Evolutionary conservation across 495 filamentous ascomycete genomes (phyloP), one percentile per base, ranked within the genome.

Genomic region (Parathielavia hyrcaniae): DNA sequence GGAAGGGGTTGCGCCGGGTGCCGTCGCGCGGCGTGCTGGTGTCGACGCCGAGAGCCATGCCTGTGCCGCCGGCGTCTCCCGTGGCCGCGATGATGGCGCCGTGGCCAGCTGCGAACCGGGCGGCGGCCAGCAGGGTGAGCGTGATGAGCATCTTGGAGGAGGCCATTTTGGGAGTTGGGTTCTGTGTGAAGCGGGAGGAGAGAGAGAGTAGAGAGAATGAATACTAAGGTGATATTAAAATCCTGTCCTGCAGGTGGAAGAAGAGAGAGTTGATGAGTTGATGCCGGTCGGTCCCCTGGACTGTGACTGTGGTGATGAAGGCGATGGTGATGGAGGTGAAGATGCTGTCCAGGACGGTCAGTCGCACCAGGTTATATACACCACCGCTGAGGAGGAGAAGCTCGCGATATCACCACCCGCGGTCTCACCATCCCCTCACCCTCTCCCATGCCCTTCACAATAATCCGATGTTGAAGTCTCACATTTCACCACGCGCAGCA

Each of bases 1-100:
- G 79, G 69, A 81, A 81, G 8, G 79, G 79, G 10, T 61, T 62
- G 32, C 79, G 75, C 4, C 69, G 59, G n/a, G 78, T 80, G 35
- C 79, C 79, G 53, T 79, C 76, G 17, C 79, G 78, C 14, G 79
- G 79, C 6, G 79, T 81, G 53, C 61, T 62, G 46, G 72, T 68
- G 62, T 80, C 72, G 59, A 81, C 70, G 53, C 73, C 72, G 2
- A 76, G 68, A n/a, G 68, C 69, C 66, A 73, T 78, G 62, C 78
- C 73, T 8, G 65, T 67, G 35, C 79, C 79, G 19, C 79, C 79
- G 16, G 71, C 72, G 56, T 81, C 68, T 35, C 79, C 79, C 17
- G 64, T 68, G 7, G 79, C 79, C 10, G 61, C 47, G 50, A 71
- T 70, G 66, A 81, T 81, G 41, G 74, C 79, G 30, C 70, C 73